Evolutionary conservation across 352 stramenopile species (phyloP), one percentile per base, ranked within the genome.

Genomic region (Stramenopiles sp.): DNA sequence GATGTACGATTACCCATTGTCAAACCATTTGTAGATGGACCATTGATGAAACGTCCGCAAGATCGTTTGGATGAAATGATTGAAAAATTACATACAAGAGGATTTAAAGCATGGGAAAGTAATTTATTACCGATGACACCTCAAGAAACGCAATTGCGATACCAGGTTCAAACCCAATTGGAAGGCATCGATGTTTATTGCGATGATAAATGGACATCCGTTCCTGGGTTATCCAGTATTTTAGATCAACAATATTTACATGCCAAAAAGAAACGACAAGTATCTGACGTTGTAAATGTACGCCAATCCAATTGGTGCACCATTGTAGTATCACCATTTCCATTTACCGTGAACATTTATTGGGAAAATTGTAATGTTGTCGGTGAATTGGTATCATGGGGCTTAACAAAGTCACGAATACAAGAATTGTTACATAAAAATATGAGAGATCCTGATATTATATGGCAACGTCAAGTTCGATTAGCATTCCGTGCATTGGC

Each of bases 51-150:
- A 76, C 4, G 30, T 1, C 65, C 65, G 7, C 4, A 13, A 33
- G 31, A 31, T 1, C 65, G 65, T 20, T 20, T 76, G 65, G 65
- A 76, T 31, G 13, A 76, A 76, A 76, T 76, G 65, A 33, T 76
- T 7, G 65, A 76, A 31, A 13, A 13, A 13, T 76, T 76, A 33
- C 65, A 76, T 33, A 31, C 7, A 13, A 31, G 65, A 33, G 65
- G 65, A 1, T 33, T 31, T 33, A 76, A 33, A 33, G 65, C 65
- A 13, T 76, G 30, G 30, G 65, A 76, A 76, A 76, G 31, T 7
- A 33, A 31, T 7, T 13, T 76, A 20, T 7, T 76, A 1, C 4
- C 65, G 13, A 13, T 76, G 65, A 13, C 65, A 33, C 4, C 4
- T 4, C 4, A 76, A 7, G 65, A 76, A 33, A 31, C 31, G 4